These are phyloP conservation scores for Ramichloridium luteum DNA, from an alignment of 2,329 filamentous ascomycete genomes.

Conservation along the genomic window DNA sequence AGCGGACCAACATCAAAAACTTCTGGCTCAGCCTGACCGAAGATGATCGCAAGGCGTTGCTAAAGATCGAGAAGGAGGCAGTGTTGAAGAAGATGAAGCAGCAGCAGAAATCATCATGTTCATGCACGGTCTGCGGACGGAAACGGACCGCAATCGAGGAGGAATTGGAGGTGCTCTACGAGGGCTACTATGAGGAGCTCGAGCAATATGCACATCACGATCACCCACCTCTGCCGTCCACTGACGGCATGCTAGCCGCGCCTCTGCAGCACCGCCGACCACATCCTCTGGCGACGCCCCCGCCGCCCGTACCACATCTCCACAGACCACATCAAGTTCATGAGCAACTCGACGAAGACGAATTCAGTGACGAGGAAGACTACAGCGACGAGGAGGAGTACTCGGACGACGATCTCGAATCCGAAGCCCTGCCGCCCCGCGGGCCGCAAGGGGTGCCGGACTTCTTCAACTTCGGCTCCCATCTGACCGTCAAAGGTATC, in stretches of 20 bases:
- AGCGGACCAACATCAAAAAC: slow-evolving; percentile 92
- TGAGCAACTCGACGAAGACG: slow-evolving; percentile 49
- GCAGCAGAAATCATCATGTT: slow-evolving; percentile 98
- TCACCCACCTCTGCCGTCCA: slow-evolving; percentile 41
- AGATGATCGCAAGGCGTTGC: slow-evolving; percentile 83
- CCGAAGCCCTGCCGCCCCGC: slow-evolving; percentile 43
- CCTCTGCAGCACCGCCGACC: slow-evolving; percentile 36
- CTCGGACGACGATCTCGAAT: slow-evolving; percentile 50
- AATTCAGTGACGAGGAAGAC: slow-evolving; percentile 52
- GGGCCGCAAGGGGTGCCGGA: slow-evolving; percentile 54
- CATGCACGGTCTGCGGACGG: slow-evolving; percentile 89
- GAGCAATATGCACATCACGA: slow-evolving; percentile 91
- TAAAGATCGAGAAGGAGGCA: slow-evolving; percentile 97
- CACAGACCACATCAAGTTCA: slow-evolving; percentile 64
- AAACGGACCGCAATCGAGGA: slow-evolving; percentile 97
- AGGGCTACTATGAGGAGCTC: slow-evolving; percentile 95
- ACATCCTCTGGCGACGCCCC: slow-evolving; percentile 22
- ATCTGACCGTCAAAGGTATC: slow-evolving; percentile 79
- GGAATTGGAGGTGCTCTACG: slow-evolving; percentile 91
- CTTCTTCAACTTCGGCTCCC: slow-evolving; percentile 96
- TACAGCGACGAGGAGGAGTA: slow-evolving; percentile 51
- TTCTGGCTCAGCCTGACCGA: slow-evolving; percentile 95
- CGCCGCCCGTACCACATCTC: slow-evolving; percentile 30
- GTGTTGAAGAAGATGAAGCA: slow-evolving; percentile 99
- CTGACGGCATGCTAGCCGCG: slow-evolving; percentile 55